Evolutionary conservation across 495 filamentous ascomycete genomes (phyloP).

Genomic region (Haplographium delicatum): DNA sequence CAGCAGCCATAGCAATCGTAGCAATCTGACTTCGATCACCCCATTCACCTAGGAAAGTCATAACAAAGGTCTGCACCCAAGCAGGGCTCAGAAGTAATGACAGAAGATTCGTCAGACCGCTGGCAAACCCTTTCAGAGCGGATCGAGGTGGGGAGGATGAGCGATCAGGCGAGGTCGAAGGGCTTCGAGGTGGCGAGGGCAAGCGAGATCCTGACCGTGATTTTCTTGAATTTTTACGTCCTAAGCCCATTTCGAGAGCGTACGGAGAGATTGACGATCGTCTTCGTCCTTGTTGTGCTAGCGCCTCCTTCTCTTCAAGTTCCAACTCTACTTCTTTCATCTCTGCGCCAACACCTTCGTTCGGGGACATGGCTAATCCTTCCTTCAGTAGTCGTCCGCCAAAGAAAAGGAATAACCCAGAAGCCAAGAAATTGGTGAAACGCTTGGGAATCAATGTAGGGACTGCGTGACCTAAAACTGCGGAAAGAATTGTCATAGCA

Average conservation of each 20-base stretch:
- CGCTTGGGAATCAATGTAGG: slow-evolving; percentile 85
- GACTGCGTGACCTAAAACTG: slow-evolving; percentile 89
- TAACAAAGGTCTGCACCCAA: slow-evolving; percentile 98
- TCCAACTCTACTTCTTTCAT: slow-evolving; percentile 97
- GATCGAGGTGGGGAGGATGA: slow-evolving; percentile 36
- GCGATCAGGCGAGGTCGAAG: slow-evolving; percentile 50
- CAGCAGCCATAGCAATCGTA: slow-evolving; percentile 97
- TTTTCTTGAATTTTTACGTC: slow-evolving; percentile 37
- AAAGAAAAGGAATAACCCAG: slow-evolving; percentile 81
- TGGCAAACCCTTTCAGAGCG: slow-evolving; percentile 31
- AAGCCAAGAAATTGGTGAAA: slow-evolving; percentile 81
- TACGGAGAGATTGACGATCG: slow-evolving; percentile 57
- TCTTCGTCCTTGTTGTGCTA: slow-evolving; percentile 47
- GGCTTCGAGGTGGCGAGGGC: slow-evolving; percentile 53
- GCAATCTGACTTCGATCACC: slow-evolving; percentile 97
- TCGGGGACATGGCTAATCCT: slow-evolving; percentile 77
- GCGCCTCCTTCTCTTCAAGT: slow-evolving; percentile 85
- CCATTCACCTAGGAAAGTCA: slow-evolving; percentile 99
- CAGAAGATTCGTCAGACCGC: slow-evolving; percentile 78
- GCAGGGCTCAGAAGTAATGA: slow-evolving; percentile 86
- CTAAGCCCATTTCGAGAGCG: slow-evolving; percentile 58
- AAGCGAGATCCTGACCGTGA: slow-evolving; percentile 56
- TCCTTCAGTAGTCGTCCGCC: slow-evolving; percentile 81
- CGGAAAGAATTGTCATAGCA: slow-evolving; percentile 94
- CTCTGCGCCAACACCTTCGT: slow-evolving; percentile 87